phyloP scores from a whole-genome alignment of 2,329 filamentous ascomycete genomes.

The Talaromyces sp. region DNA sequence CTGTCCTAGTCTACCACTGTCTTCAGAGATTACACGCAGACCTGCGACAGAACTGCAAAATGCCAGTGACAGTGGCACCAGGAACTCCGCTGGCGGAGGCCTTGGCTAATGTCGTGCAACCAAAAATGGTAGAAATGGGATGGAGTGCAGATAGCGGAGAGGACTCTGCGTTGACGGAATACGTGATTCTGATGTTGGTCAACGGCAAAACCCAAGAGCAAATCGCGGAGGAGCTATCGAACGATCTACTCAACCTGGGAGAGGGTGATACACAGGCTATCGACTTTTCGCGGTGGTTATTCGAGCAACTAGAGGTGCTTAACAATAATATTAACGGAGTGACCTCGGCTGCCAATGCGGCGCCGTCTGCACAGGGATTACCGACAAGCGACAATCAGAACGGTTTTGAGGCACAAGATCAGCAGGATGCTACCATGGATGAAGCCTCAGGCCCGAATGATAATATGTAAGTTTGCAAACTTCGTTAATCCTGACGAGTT shows the following conservation, averaged over 20 bases:
- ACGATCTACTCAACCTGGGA: constrained; percentile 76
- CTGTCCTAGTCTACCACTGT: not conserved
- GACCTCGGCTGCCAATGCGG: constrained; percentile 23
- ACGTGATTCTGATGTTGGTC: constrained; percentile 94
- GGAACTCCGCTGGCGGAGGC: constrained; percentile 82
- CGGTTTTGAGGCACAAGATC: constrained; percentile 32
- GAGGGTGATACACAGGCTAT: constrained; percentile 78
- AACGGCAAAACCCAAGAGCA: constrained; percentile 92
- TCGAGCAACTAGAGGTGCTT: constrained; percentile 72
- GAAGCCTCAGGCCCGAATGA: constrained; percentile 45
- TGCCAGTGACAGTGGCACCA: constrained; percentile 73
- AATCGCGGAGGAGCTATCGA: constrained; percentile 81
- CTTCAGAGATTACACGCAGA: constrained; percentile 61
- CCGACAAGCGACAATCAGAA: constrained; percentile 36
- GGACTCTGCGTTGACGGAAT: constrained; percentile 84
- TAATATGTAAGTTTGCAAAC: constrained; percentile 32
- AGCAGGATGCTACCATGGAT: constrained; percentile 71
- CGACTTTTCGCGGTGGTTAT: constrained; percentile 90
- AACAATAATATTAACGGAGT: constrained; percentile 60
- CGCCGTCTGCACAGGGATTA: constrained; percentile 28
- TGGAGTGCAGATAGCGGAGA: constrained; percentile 81
- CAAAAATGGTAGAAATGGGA: constrained; percentile 87
- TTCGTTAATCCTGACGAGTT: not conserved
- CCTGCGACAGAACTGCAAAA: constrained; percentile 46
- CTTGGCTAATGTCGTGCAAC: constrained; percentile 76